Evolutionary conservation across 768 basidiomycete genomes (phyloP), one percentile per base, ranked within the genome.

Genomic region (Collybia sordida): DNA sequence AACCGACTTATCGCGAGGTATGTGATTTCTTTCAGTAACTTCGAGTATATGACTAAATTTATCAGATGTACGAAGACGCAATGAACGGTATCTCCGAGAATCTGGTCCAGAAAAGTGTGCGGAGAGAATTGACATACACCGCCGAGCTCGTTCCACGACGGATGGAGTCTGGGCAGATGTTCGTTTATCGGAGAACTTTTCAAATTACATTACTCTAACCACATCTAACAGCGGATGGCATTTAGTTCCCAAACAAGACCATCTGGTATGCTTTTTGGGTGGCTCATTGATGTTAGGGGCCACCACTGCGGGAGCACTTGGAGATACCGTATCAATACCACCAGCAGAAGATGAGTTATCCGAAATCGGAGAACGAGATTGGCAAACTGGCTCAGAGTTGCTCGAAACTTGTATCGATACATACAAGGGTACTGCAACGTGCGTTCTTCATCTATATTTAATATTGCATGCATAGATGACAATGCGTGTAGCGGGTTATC

Each of bases 251-350:
- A 96, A 97, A 64, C 96, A 98, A 71, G 96, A 98, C 62, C 95
- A 98, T 63, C 82, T 98, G 18, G 94, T 90, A 2, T 98, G 96
- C 69, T 98, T 97, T 82, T 73, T 98, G 37, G 93, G 86, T 38
- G 96, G 93, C 1, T 89, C 90, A 0, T 81, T 98, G 51, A 83
- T 98, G 77, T 76, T 98, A 1, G 94, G 96, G 22, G 88, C 93
- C 8, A 87, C 85, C 0, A 83, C 78, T 1, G 72, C 80, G 0
- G 86, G 82, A 23, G 77, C 80, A 2, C 57, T 71, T n/a, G 67
- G 61, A 3, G 60, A 67, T 17, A 66, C 64, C 2, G 80, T 86
- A 8, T 86, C 86, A 6, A 67, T 88, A 18, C 90, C 91, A 9
- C 91, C 91, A 0, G 70, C 70, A 17, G 65, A 72, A 21, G 66